Percentiles rank a stretch among this genome's conserved stretches.
Evolutionary conservation across 306 rosid genomes (phyloP).

Genomic region (Sindora glabra): DNA sequence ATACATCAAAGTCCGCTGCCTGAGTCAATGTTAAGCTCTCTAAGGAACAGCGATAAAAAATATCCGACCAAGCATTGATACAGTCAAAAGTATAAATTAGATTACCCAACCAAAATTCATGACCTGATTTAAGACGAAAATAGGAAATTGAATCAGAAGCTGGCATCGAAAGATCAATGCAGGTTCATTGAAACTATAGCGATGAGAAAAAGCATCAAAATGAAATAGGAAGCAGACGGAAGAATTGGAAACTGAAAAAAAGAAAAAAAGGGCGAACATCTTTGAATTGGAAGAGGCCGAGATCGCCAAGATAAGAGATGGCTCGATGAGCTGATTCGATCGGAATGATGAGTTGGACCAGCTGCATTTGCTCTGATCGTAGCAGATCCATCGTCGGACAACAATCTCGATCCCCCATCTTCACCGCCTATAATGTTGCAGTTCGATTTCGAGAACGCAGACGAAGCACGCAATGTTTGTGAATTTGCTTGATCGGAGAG

Average conservation of each 20-base stretch:
- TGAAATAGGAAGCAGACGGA: neutral
- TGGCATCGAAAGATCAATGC: neutral
- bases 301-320: slow-evolving; percentile 67
- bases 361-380: slow-evolving; percentile 86
- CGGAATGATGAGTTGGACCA: slow-evolving; percentile 77
- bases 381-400: slow-evolving; percentile 62
- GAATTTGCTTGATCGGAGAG: slow-evolving; percentile 3
- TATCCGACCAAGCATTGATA: no score
- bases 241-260: neutral
- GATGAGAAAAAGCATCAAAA: neutral
- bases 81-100: neutral
- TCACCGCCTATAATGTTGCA: neutral
- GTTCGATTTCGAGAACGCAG: slow-evolving; percentile 3
- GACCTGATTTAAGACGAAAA: neutral
- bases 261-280: slow-evolving; percentile 29
- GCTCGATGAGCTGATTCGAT: slow-evolving; percentile 56
- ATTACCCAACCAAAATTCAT: neutral
- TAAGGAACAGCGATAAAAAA: neutral
- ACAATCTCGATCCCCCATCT: slow-evolving; percentile 14
- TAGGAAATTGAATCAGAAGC: neutral
- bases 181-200: neutral
- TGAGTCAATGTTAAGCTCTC: neutral
- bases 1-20: neutral
- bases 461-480: no score
- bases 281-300: slow-evolving; percentile 79